Evolutionary conservation across 768 basidiomycete genomes (phyloP).

Genomic region (Kwoniella sp.): DNA sequence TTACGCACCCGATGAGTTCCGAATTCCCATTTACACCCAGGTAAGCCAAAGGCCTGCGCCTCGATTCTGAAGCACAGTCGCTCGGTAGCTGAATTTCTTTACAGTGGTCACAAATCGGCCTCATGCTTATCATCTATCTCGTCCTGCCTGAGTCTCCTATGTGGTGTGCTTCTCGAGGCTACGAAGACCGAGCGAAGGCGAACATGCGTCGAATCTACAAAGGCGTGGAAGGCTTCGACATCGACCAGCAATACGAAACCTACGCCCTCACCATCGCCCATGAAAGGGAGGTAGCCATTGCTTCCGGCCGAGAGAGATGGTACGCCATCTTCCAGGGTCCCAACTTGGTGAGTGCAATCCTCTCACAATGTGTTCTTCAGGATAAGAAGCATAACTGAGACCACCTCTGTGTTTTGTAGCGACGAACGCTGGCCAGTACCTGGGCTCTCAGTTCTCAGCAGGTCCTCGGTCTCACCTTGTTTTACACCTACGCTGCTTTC

Average conservation of each 20-base stretch:
- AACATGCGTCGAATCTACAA: slow-evolving; percentile 16
- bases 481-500: slow-evolving; percentile 23
- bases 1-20: slow-evolving; percentile 19
- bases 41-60: background rate
- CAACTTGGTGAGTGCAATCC: slow-evolving; percentile 11
- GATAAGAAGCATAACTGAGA: too few relatives aligned
- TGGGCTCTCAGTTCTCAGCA: slow-evolving; percentile 24
- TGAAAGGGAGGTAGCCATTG: slow-evolving; percentile 19
- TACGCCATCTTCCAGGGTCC: slow-evolving; percentile 22
- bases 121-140: slow-evolving; percentile 30
- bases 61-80: too few relatives aligned
- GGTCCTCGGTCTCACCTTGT: slow-evolving; percentile 22
- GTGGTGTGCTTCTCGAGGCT: slow-evolving; percentile 20
- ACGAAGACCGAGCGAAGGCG: slow-evolving; percentile 16
- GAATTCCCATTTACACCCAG: slow-evolving; percentile 29
- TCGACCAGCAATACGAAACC: slow-evolving; percentile 26
- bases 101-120: slow-evolving; percentile 23
- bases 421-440: slow-evolving; percentile 25
- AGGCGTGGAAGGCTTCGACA: slow-evolving; percentile 16
- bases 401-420: background rate
- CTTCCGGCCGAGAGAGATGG: slow-evolving; percentile 5
- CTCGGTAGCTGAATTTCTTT: too few relatives aligned
- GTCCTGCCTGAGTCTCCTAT: slow-evolving; percentile 26
- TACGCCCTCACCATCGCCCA: slow-evolving; percentile 20
- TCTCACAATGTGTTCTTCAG: background rate